Evolutionary conservation across 139 green algal genomes (phyloP).

Genomic region (Diplosphaera chodatii): DNA sequence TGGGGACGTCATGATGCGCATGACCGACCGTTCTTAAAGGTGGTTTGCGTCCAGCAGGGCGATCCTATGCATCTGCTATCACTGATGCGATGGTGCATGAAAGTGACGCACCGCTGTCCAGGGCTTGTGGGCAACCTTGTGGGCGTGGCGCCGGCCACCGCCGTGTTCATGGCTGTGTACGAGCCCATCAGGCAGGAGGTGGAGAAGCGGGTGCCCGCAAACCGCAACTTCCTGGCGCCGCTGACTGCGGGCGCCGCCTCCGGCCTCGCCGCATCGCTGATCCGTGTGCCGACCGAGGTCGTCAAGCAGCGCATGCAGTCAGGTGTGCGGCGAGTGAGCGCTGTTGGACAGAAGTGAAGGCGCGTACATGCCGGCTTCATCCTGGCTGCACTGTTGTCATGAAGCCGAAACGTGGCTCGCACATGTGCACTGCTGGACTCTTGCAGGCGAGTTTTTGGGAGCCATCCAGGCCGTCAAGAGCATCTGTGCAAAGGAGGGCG

Average conservation of each 20-base stretch:
- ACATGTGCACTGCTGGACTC: no score
- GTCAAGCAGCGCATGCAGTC: conserved; percentile 95
- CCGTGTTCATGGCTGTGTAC: conserved; percentile 92
- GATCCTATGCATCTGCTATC: no score
- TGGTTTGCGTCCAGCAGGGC: no score
- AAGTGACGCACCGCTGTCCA: no score
- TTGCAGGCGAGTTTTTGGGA: conserved; percentile 55
- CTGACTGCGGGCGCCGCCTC: conserved; percentile 58
- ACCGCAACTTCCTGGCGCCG: conserved; percentile 43
- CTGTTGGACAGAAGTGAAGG: no score
- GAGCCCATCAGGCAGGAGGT: conserved; percentile 81
- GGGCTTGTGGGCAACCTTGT: conserved; percentile 77
- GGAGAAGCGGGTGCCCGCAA: conserved; percentile 23
- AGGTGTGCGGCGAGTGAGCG: conserved; percentile 32
- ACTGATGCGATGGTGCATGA: no score
- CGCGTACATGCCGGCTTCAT: no score
- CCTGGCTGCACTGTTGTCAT: no score
- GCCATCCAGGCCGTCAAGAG: conserved; percentile 49
- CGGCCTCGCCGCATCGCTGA: conserved; percentile 75
- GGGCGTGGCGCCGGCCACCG: conserved; percentile 79
- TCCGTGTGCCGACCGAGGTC: conserved; percentile 95
- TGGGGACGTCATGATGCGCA: no score
- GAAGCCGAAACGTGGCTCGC: no score
- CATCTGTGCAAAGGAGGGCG: conserved; percentile 75
- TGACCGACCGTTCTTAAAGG: no score